phyloP scores from a whole-genome alignment of 1,284 basidiomycete genomes.

The Austroboletus novae-zelandiae region DNA sequence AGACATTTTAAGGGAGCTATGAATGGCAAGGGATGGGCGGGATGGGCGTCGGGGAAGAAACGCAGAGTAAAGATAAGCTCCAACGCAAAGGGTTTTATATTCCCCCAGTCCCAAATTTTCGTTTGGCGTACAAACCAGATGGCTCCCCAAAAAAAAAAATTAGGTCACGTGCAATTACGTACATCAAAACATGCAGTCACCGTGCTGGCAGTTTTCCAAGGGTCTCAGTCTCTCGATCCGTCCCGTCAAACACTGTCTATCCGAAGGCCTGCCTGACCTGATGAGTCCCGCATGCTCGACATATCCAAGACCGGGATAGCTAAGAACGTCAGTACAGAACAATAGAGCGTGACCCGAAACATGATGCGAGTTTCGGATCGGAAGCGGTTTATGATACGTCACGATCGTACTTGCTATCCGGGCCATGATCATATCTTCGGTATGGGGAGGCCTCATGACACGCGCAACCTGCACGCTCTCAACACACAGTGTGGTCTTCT shows the following conservation, averaged over 20 bases:
- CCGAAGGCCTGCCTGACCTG: neutral
- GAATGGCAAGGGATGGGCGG: conserved; percentile 3
- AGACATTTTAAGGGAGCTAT: conserved; percentile 29
- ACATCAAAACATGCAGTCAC: conserved; percentile 1
- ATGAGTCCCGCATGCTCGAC: neutral
- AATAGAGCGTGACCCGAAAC: neutral
- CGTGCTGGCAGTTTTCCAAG: neutral
- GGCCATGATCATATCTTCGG: neutral
- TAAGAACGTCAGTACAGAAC: neutral
- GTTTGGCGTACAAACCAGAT: conserved; percentile 16
- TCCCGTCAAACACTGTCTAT: neutral
- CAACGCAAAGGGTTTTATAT: conserved; percentile 23
- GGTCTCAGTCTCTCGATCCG: neutral
- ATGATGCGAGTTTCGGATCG: neutral
- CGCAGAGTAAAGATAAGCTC: conserved; percentile 5
- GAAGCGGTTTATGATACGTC: neutral
- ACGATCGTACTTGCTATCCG: neutral
- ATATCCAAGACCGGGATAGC: neutral
- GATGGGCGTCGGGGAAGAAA: conserved; percentile 2
- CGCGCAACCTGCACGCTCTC: conserved; percentile 9
- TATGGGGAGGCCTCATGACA: conserved; percentile 7
- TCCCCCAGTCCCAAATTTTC: conserved; percentile 36
- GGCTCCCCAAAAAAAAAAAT: conserved; percentile 31
- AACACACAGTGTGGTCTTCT: conserved; percentile 9
- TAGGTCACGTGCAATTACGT: conserved; percentile 31